phyloP scores from a whole-genome alignment of 2,329 filamentous ascomycete species.

The Talaromyces sp. region DNA sequence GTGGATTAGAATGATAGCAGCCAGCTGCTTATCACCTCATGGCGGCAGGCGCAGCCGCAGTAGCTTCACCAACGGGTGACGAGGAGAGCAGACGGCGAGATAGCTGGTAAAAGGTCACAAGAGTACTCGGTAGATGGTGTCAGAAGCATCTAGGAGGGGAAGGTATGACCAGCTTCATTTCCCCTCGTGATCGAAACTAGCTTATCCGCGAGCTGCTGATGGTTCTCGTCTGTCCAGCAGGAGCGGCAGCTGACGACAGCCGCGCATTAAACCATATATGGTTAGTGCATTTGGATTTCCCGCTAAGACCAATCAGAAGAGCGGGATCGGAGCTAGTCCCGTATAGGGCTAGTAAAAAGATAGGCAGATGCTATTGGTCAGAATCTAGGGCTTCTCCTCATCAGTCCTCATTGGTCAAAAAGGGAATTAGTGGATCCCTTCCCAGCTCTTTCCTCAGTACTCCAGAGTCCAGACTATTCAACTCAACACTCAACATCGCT shows the following conservation, averaged over 20 bases:
- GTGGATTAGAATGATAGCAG: slow-evolving; percentile 12
- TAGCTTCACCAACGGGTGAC: not conserved
- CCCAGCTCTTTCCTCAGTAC: not conserved
- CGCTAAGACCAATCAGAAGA: no score
- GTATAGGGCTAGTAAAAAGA: no score
- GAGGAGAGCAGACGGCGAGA: not conserved
- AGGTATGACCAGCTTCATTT: not conserved
- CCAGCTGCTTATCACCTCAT: slow-evolving; percentile 5
- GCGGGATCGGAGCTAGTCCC: no score
- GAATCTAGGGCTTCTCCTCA: no score
- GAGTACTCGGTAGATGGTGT: not conserved
- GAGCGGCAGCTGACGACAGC: not conserved
- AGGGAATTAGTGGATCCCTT: no score
- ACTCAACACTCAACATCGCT: not conserved
- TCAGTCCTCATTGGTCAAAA: no score
- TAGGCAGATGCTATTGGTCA: no score
- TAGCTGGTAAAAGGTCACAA: not conserved
- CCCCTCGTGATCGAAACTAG: not conserved
- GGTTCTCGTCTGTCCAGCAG: not conserved
- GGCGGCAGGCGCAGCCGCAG: not conserved
- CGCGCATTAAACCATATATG: not conserved
- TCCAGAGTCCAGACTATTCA: not conserved
- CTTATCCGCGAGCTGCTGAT: not conserved
- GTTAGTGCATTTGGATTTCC: not conserved
- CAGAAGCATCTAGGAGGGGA: not conserved